phyloP scores from a whole-genome alignment of 1,284 basidiomycete species.

The Ustilago lituana region DNA sequence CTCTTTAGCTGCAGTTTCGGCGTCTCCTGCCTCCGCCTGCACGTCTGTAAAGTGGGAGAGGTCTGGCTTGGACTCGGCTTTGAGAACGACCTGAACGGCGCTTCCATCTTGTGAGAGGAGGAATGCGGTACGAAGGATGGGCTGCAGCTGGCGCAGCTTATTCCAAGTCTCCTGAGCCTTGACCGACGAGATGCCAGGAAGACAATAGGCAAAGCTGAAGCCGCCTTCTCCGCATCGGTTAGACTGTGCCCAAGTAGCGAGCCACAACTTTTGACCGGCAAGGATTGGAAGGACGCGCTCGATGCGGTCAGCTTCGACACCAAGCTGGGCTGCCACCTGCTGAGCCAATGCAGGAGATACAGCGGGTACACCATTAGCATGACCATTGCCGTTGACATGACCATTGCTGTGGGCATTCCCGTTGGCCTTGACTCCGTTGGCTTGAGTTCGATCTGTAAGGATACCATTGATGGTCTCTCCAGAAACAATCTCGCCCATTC shows the following conservation, averaged over 20 bases:
- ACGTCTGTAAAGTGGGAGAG: slow-evolving; percentile 7
- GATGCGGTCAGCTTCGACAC: slow-evolving; percentile 19
- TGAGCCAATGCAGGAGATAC: slow-evolving; percentile 10
- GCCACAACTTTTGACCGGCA: slow-evolving; percentile 53
- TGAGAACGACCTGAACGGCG: slow-evolving; percentile 42
- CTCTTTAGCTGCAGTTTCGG: slow-evolving; percentile 4
- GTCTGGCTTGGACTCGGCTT: neutral
- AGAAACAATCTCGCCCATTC: slow-evolving; percentile 51
- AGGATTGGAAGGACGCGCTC: slow-evolving; percentile 51
- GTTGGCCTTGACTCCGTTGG: slow-evolving; percentile 15
- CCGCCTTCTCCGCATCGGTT: slow-evolving; percentile 25
- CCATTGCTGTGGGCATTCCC: slow-evolving; percentile 6
- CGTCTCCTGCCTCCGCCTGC: slow-evolving; percentile 1
- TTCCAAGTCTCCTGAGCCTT: slow-evolving; percentile 45
- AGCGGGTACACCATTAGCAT: neutral
- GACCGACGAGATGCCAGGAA: slow-evolving; percentile 6
- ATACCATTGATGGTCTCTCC: slow-evolving; percentile 46
- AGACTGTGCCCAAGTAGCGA: slow-evolving; percentile 39
- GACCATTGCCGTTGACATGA: slow-evolving; percentile 8
- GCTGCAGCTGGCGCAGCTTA: slow-evolving; percentile 41
- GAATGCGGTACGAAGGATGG: slow-evolving; percentile 57
- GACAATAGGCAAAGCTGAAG: slow-evolving; percentile 53
- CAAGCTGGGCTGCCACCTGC: slow-evolving; percentile 17
- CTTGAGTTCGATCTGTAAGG: slow-evolving; percentile 8
- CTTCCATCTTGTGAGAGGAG: slow-evolving; percentile 18